A percentile compares a stretch with the other conserved stretches of the same genome.
Conservation (phyloP, 805 yeast genomes). For the Nakazawaea anatomiae region DNA sequence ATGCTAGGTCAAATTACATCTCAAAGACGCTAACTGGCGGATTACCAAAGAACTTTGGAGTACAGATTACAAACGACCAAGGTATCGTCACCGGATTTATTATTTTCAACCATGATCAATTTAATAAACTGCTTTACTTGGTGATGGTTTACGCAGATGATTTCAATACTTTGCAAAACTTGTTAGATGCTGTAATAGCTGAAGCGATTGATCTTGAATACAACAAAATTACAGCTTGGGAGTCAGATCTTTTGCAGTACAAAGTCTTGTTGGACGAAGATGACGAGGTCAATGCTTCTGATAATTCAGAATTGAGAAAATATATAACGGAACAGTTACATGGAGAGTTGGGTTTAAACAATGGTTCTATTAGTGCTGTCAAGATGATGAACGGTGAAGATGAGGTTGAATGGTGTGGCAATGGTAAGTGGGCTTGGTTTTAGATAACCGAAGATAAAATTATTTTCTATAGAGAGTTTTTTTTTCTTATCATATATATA, state of each 20-base stretch:
- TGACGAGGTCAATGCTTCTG: conserved; percentile 3
- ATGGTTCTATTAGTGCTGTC: conserved; percentile 18
- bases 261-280: conserved; percentile 7
- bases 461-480: too few relatives aligned
- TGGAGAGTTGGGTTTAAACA: conserved; percentile 14
- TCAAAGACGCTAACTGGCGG: conserved; percentile 7
- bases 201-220: conserved; percentile 12
- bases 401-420: conserved; percentile 18
- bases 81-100: conserved; percentile 24
- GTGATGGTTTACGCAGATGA: conserved; percentile 16
- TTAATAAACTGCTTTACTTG: conserved; percentile 11
- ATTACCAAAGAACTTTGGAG: conserved; percentile 4
- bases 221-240: conserved; percentile 19
- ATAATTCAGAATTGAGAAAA: conserved; percentile 7
- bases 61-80: conserved; percentile 15
- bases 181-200: conserved; percentile 12
- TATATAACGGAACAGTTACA: conserved; percentile 8
- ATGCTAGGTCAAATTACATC: conserved; percentile 25
- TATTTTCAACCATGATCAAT: conserved; percentile 36
- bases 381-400: conserved; percentile 11
- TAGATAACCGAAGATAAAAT: conserved; percentile 1
- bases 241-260: conserved; percentile 17
- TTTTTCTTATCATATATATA: neutral
- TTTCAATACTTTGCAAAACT: conserved; percentile 8
- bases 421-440: conserved; percentile 24